Base-by-base conservation (phyloP, 2,329 filamentous ascomycete genomes). In the Arthroderma sp. region DNA sequence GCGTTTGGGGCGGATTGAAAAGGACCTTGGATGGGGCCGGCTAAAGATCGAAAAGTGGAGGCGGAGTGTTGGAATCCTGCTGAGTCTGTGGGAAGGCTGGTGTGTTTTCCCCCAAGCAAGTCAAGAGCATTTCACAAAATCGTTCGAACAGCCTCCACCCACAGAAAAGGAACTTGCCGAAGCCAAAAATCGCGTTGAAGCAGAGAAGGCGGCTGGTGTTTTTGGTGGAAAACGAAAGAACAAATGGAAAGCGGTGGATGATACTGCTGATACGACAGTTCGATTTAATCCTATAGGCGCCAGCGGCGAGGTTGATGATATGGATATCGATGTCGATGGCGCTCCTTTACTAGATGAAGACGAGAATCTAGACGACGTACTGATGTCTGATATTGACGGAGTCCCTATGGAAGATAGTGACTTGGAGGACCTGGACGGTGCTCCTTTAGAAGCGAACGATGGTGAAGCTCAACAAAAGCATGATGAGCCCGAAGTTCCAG, bases 41-140 rank as follows among this genome's bases (percentile, higher is more conserved):
- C 67, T 94, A 49, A 80, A 84, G 15, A 80, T 81, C 3, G 85
- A 91, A 50, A 88, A 89, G 62, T 91, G 85, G 83, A 84, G 83
- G 61, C 75, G 84, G 41, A 86, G 82, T 54, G 71, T 91, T 34
- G 73, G 74, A 2, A 71, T 78, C 4, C 71, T 91, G 1, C 66
- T 91, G 6, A 72, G 74, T 39, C 66, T 86, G 32, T 91, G 85
- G 75, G 74, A 78, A 60, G 68, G 69, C 7, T 75, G 73, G 70
- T 75, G 69, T 53, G 72, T 77, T 1, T 94, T 94, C 53, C 80
- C 83, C 1, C 75, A 78, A 29, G 78, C 81, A 45, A 80, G 77
- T 40, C 83, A 89, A 52, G 81, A 84, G 50, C 64, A 75, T 29
- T 83, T 94, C 50, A 75, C 76, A 29, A 68, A 72, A 44, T 74